A percentile compares a stretch with the other conserved stretches of the same genome.
These are phyloP conservation scores for Skeletonema tropicum DNA, from an alignment of 108 stramenopile genomes.

Conservation along the genomic window DNA sequence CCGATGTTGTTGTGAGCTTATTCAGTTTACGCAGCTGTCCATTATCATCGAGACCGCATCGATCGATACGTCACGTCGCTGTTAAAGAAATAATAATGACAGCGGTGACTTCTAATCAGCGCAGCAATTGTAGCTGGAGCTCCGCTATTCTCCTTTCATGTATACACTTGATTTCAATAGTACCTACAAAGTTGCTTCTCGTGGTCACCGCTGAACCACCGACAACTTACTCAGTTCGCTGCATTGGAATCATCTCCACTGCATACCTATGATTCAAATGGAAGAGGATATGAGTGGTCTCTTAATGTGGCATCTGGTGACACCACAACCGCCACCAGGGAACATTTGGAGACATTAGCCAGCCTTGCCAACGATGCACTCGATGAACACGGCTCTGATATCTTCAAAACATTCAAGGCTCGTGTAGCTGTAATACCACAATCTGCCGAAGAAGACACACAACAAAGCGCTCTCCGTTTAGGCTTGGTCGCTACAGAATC, in stretches of 20 bases:
- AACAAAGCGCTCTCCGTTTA: constrained; percentile 38
- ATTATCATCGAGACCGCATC: no score
- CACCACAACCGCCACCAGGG: neutral
- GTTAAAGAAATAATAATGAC: neutral
- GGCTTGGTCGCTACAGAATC: constrained; percentile 69
- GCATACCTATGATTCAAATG: no score
- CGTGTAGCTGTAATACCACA: constrained; percentile 22
- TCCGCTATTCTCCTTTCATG: neutral
- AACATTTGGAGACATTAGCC: constrained; percentile 28
- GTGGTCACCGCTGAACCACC: neutral
- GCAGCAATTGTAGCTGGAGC: neutral
- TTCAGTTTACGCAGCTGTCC: no score
- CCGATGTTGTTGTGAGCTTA: no score
- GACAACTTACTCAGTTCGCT: neutral
- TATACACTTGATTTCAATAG: neutral
- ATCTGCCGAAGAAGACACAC: constrained; percentile 8
- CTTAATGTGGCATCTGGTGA: neutral
- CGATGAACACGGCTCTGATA: constrained; percentile 1
- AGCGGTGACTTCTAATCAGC: neutral
- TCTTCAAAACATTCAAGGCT: constrained; percentile 27
- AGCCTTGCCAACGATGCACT: constrained; percentile 30
- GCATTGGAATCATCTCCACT: neutral
- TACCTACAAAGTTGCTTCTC: neutral
- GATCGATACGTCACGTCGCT: neutral
- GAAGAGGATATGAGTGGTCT: neutral